Evolutionary conservation across 2,329 filamentous ascomycete genomes (phyloP).

Genomic region (Cercospora sojina): DNA sequence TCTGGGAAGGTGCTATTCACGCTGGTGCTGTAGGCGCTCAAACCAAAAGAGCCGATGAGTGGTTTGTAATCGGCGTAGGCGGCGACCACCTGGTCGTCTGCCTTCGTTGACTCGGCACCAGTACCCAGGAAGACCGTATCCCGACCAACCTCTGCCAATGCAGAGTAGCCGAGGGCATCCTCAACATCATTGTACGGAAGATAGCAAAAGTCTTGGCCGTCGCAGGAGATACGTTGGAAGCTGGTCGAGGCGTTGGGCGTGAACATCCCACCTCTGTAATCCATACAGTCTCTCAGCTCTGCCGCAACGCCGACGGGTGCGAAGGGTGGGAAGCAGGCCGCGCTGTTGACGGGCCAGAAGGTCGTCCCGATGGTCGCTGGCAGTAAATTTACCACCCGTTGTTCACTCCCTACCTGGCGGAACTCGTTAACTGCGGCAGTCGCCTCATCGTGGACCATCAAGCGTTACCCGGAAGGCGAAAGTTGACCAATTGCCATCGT

Average conservation of each 20-base stretch:
- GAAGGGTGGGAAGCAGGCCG: no score
- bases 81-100: constrained; percentile 12
- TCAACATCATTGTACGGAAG: constrained; percentile 7
- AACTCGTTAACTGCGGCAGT: neutral
- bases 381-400: constrained; percentile 55
- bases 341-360: no score
- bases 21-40: constrained; percentile 24
- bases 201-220: neutral
- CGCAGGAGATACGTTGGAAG: neutral
- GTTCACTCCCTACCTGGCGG: constrained; percentile 51
- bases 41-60: constrained; percentile 41
- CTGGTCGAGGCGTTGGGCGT: neutral
- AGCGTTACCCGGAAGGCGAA: constrained; percentile 50
- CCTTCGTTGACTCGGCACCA: neutral
- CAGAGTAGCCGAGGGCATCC: neutral
- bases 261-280: constrained; percentile 9
- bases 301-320: no score
- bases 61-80: constrained; percentile 5
- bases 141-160: neutral
- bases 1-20: neutral
- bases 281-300: no score
- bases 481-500: constrained; percentile 71
- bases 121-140: constrained; percentile 9
- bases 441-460: neutral
- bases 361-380: constrained; percentile 54